phyloP scores from a whole-genome alignment of 352 stramenopile genomes.

The Phytopythium cucurbitacearum region DNA sequence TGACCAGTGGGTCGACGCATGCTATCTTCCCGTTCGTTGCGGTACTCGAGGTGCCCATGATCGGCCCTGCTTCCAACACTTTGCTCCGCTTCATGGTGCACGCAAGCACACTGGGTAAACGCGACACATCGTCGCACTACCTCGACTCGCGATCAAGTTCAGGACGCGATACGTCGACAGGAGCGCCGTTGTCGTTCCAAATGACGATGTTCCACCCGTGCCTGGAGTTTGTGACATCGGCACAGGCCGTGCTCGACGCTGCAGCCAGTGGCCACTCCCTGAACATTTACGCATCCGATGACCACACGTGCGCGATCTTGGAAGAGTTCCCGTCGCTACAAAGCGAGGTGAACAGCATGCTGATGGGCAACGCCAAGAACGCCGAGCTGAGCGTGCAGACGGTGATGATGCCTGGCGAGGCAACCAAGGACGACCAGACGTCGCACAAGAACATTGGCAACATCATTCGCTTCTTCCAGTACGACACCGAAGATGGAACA shows the following conservation, averaged over 20 bases:
- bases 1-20: slow-evolving; percentile 50
- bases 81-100: slow-evolving; percentile 86
- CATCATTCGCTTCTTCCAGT: slow-evolving; percentile 88
- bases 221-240: slow-evolving; percentile 84
- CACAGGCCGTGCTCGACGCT: slow-evolving; percentile 78
- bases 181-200: slow-evolving; percentile 61
- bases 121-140: slow-evolving; percentile 33
- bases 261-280: slow-evolving; percentile 73
- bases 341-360: slow-evolving; percentile 61
- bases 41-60: slow-evolving; percentile 77
- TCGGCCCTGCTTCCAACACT: slow-evolving; percentile 76
- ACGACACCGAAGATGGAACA: slow-evolving; percentile 76
- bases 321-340: slow-evolving; percentile 65
- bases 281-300: slow-evolving; percentile 73
- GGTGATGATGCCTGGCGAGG: slow-evolving; percentile 83
- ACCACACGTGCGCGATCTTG: slow-evolving; percentile 70
- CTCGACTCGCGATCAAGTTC: slow-evolving; percentile 41
- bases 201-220: slow-evolving; percentile 87
- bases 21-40: slow-evolving; percentile 83
- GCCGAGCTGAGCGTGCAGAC: slow-evolving; percentile 83
- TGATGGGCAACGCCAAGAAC: slow-evolving; percentile 71
- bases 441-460: slow-evolving; percentile 87
- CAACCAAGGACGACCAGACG: slow-evolving; percentile 61
- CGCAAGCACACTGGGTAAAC: slow-evolving; percentile 69
- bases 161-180: slow-evolving; percentile 32